Conservation (phyloP, 257 asterid genomes). For the Penstemon newberryi region DNA sequence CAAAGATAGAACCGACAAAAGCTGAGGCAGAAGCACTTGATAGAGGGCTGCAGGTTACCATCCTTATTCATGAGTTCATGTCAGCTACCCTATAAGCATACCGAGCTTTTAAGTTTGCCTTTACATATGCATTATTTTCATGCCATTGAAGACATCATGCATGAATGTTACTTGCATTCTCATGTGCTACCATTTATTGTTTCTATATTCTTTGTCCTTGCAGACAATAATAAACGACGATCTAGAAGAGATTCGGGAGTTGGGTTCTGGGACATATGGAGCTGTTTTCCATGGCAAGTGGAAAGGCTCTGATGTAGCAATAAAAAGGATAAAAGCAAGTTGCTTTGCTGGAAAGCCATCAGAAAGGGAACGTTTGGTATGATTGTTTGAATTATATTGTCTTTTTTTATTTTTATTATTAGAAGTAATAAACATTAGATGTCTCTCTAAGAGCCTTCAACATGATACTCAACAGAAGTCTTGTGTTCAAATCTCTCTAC, state of each 20-base stretch:
- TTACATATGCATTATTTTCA: not conserved
- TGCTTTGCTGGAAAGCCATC: constrained; percentile 97
- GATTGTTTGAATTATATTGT: constrained; percentile 8
- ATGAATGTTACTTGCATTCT: constrained; percentile 2
- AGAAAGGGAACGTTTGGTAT: constrained; percentile 96
- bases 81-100: not conserved
- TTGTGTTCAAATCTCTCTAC: no score
- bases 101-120: not conserved
- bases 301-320: constrained; percentile 98
- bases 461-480: no score
- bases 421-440: no score
- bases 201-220: constrained; percentile 20
- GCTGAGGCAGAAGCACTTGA: constrained; percentile 95
- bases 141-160: no score
- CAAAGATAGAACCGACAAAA: constrained; percentile 85
- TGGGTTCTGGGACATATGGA: constrained; percentile 95
- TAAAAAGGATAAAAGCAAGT: constrained; percentile 94
- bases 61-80: constrained; percentile 4
- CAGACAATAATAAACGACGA: constrained; percentile 90
- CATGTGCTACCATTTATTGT: constrained; percentile 15
- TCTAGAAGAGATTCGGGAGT: constrained; percentile 94
- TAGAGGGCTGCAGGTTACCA: constrained; percentile 84
- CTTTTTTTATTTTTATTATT: not conserved
- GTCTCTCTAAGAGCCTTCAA: no score
- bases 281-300: constrained; percentile 96